phyloP scores from a whole-genome alignment of 331 rosid species.

The Pyracantha coccinea region DNA sequence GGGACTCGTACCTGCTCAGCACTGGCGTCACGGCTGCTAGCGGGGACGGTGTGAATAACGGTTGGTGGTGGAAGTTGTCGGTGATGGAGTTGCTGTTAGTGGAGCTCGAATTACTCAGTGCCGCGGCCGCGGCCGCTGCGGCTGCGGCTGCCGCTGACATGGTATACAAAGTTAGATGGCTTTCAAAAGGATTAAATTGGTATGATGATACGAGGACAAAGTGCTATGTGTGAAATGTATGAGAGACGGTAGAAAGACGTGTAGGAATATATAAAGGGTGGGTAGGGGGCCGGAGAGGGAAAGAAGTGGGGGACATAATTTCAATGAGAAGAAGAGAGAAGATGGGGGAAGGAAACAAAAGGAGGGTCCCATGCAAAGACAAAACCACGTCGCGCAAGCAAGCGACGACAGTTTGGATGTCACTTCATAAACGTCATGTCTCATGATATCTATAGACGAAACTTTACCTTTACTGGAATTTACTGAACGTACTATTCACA shows the following conservation, averaged over 20 bases:
- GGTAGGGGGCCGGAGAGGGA: slow-evolving; percentile 1
- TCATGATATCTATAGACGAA: not conserved
- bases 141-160: slow-evolving; percentile 44
- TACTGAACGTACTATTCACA: no score
- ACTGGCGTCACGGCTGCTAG: not conserved
- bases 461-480: not conserved
- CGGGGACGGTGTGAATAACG: not conserved
- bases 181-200: not conserved
- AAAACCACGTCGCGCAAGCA: slow-evolving; percentile 11
- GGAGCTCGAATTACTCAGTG: not conserved
- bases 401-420: slow-evolving; percentile 26
- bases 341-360: slow-evolving; percentile 13
- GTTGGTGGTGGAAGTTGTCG: slow-evolving; percentile 3
- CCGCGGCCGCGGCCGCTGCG: slow-evolving; percentile 26
- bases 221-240: not conserved
- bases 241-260: not conserved
- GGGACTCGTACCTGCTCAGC: slow-evolving; percentile 44
- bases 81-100: slow-evolving; percentile 5
- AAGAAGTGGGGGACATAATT: not conserved
- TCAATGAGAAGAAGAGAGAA: not conserved
- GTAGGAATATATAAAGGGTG: not conserved
- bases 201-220: not conserved
- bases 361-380: slow-evolving; percentile 24
- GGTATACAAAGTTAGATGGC: not conserved
- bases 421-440: slow-evolving; percentile 28